phyloP scores from a whole-genome alignment of 1,284 basidiomycete species.

The Cerioporus squamosus region DNA sequence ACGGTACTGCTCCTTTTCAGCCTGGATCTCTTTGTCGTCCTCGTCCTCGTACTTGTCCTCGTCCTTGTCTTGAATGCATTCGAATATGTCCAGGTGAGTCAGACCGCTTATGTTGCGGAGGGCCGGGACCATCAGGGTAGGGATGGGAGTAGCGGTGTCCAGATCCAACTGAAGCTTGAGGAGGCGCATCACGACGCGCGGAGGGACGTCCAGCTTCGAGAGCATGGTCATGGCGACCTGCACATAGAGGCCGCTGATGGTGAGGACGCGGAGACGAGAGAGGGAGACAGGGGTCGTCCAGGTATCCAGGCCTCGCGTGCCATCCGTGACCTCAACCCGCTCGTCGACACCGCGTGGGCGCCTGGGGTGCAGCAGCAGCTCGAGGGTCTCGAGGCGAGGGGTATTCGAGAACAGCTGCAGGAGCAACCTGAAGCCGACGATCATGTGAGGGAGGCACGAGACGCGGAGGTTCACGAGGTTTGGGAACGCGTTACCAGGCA shows the following conservation, averaged over 20 bases:
- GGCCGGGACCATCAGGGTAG: neutral
- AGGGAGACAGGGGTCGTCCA: neutral
- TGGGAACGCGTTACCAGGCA: neutral
- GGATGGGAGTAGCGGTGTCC: neutral
- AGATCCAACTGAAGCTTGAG: neutral
- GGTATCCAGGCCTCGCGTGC: neutral
- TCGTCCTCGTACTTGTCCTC: neutral
- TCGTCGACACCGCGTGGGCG: neutral
- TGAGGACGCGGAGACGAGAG: neutral
- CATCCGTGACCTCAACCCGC: too few relatives aligned
- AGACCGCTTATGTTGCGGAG: neutral
- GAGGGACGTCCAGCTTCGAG: neutral
- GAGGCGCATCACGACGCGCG: neutral
- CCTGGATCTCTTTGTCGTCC: neutral
- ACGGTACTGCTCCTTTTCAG: neutral
- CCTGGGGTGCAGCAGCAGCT: neutral
- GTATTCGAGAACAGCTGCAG: neutral
- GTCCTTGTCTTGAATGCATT: neutral
- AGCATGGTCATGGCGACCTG: neutral
- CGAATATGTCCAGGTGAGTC: neutral
- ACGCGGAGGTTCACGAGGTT: neutral
- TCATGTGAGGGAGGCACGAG: neutral
- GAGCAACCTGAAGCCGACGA: neutral
- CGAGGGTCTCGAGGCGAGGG: neutral
- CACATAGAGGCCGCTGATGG: neutral